Evolutionary conservation across 2,329 filamentous ascomycete species (phyloP).

Genomic region (Colletotrichum orchidophilum): DNA sequence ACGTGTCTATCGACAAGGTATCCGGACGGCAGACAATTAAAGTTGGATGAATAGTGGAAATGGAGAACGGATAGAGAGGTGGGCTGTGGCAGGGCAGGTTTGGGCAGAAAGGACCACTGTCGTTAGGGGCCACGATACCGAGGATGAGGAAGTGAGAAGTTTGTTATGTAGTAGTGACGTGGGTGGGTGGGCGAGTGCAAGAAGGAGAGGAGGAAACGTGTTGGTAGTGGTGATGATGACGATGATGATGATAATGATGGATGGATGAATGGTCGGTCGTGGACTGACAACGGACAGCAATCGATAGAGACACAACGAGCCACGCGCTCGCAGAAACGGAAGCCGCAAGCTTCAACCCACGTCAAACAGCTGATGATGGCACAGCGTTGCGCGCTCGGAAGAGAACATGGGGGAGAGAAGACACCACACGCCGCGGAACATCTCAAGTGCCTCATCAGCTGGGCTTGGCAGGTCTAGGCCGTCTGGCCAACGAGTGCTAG

Average conservation of each 20-base stretch:
- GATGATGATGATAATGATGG: too few species aligned
- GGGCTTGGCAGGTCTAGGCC: neutral
- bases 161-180: neutral
- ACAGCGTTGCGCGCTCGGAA: neutral
- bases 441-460: neutral
- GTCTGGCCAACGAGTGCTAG: neutral
- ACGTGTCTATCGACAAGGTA: neutral
- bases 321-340: neutral
- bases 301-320: neutral
- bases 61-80: neutral
- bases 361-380: neutral
- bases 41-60: neutral
- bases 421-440: neutral
- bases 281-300: neutral
- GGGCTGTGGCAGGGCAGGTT: conserved; percentile 4
- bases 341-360: neutral
- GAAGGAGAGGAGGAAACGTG: neutral
- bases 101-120: neutral
- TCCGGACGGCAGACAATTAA: neutral
- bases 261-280: neutral
- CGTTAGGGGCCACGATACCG: neutral
- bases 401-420: neutral
- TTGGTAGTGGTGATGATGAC: neutral
- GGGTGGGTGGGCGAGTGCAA: neutral
- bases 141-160: neutral